Percentiles rank a stretch among this genome's conserved stretches.
Conservation (phyloP, 2,329 filamentous ascomycete species). For the Leptodontidium sp. region DNA sequence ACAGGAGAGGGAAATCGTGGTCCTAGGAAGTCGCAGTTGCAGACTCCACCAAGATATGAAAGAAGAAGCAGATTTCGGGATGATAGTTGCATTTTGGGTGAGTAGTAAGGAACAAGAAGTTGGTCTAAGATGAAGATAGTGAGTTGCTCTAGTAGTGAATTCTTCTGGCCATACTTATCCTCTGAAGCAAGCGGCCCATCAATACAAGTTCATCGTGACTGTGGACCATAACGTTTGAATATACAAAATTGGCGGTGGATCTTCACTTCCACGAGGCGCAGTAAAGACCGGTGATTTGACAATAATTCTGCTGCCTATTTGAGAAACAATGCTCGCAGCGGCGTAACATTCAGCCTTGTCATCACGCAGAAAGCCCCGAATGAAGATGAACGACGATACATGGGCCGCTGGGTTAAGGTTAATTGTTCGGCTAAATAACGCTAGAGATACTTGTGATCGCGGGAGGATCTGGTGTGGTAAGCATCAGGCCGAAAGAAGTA, state of each 20-base stretch:
- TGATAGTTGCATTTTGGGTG: background rate
- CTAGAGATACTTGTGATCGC: too few relatives aligned
- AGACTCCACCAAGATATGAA: background rate
- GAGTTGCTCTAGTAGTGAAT: too few relatives aligned
- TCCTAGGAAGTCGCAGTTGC: background rate
- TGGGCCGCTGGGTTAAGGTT: background rate
- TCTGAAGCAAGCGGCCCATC: background rate
- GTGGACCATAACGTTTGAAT: background rate
- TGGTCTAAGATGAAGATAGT: too few relatives aligned
- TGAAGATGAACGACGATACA: background rate
- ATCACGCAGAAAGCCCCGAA: background rate
- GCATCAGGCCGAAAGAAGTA: background rate
- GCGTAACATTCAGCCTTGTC: background rate
- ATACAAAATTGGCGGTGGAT: too few relatives aligned
- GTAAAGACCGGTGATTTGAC: background rate
- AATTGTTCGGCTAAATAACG: background rate
- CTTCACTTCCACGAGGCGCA: background rate
- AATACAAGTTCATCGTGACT: background rate
- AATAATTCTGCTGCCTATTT: background rate
- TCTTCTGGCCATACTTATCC: background rate
- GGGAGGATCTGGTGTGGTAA: background rate
- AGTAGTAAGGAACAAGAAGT: background rate
- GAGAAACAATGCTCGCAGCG: background rate
- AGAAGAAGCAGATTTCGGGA: background rate
- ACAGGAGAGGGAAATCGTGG: conserved; percentile 7